Evolutionary conservation across 345 rosid species (phyloP).

Genomic region (Camelina hispida): DNA sequence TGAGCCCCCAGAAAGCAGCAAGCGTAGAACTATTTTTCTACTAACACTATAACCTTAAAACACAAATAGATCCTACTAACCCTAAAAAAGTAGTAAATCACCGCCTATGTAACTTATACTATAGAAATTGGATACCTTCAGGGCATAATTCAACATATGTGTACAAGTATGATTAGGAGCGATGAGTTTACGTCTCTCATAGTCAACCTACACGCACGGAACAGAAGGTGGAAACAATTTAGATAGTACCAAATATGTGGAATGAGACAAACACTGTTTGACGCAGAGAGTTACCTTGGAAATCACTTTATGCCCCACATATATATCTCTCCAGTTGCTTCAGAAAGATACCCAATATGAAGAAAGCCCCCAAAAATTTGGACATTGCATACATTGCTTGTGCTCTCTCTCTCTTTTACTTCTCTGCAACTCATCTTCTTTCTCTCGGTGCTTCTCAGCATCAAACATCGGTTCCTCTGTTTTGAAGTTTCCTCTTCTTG

Average conservation of each 20-base stretch:
- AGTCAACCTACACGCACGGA: conserved; percentile 72
- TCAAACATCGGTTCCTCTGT: no score
- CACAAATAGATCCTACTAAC: no score
- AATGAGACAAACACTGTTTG: conserved; percentile 13
- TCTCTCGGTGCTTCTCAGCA: no score
- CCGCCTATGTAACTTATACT: neutral
- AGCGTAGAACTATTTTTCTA: no score
- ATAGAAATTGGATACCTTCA: conserved; percentile 58
- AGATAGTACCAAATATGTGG: conserved; percentile 7
- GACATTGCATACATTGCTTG: conserved; percentile 77
- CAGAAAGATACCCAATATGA: conserved; percentile 76
- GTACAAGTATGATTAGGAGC: conserved; percentile 99
- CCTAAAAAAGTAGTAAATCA: neutral
- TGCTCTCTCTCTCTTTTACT: no score
- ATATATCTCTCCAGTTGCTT: conserved; percentile 50
- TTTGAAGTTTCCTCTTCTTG: no score
- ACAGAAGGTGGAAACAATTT: neutral
- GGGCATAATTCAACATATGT: conserved; percentile 96
- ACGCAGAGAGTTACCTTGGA: conserved; percentile 66
- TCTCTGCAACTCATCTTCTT: no score
- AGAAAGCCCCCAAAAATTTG: conserved; percentile 93
- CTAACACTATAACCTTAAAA: no score
- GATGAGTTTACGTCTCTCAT: conserved; percentile 80
- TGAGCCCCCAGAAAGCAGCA: no score
- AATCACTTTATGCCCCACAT: conserved; percentile 73